Base-by-base conservation (phyloP, 1,284 basidiomycete genomes). In the Moesziomyces sp. region DNA sequence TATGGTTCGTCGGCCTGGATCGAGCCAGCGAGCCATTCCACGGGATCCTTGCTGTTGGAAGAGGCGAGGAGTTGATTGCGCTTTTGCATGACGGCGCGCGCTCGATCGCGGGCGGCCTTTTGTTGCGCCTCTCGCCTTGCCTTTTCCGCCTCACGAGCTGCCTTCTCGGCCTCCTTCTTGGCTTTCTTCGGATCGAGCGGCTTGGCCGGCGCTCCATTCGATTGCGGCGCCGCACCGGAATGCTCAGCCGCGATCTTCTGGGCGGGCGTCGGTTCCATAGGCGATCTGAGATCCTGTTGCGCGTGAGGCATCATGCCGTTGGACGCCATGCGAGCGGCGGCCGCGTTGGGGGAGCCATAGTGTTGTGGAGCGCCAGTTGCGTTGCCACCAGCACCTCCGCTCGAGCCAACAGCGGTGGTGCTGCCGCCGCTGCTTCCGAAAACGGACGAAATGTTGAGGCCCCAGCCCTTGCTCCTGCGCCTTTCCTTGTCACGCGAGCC, bases 31-130 rank as follows among this genome's bases (percentile, higher is more conserved):
- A 81, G 70, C 79, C 79, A 81, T 52, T 81, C 79, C 49, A 81
- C 79, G 13, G 79, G 64, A 52, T 81, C 79, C 53, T 69, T 76
- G 62, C 53, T 70, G 43, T 75, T 76, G 35, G 70, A 68, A 21
- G 72, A 63, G 3, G 79, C 76, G 49, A 81, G 30, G 14, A 81
- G 67, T 61, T 81, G 79, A 38, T 79, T 75, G 35, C 93, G 92
- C 87, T 97, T 97, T 83, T 91, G 90, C 90, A 98, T 92, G 84
- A 98, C 96, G 42, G 94, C 94, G 53, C 96, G 89, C 7, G 96
- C 93, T 79, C 96, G 91, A 78, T 98, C 95, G 78, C 87, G 85
- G 60, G 87, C 86, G 24, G 86, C 85, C 83, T 90, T 90, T 84
- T 91, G 89, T 30, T 89, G 90, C 48, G 92, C 88, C 62, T 91